These are phyloP conservation scores for Micromonas commoda DNA, from an alignment of 139 green algal genomes.

Conservation along the genomic window DNA sequence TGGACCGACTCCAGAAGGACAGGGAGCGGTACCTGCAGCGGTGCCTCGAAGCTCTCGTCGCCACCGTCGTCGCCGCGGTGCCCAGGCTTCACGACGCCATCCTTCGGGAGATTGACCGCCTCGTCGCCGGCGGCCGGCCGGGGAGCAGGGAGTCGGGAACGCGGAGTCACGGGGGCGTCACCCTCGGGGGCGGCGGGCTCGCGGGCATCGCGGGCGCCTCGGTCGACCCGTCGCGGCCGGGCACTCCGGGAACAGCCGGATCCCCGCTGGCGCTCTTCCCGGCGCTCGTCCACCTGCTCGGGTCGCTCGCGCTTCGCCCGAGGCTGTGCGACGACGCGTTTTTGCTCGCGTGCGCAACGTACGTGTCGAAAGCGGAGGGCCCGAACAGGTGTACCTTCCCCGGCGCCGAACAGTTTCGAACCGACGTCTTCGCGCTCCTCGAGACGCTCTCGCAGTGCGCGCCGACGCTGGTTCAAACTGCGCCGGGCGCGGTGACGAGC, in stretches of 20 bases:
- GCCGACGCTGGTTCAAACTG: constrained; percentile 51
- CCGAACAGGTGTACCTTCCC: neutral
- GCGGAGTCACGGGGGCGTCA: too few relatives aligned
- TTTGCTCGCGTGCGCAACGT: constrained; percentile 45
- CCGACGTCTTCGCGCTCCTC: constrained; percentile 57
- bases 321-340: constrained; percentile 46
- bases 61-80: constrained; percentile 43
- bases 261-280: constrained; percentile 38
- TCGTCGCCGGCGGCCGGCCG: too few relatives aligned
- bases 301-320: constrained; percentile 46
- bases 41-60: constrained; percentile 45
- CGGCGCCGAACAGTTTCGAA: constrained; percentile 49
- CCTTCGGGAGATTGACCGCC: constrained; percentile 20
- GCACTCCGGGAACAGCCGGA: neutral
- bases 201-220: too few relatives aligned
- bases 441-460: constrained; percentile 58
- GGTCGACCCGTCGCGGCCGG: neutral
- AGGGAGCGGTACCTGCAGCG: constrained; percentile 54
- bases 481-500: constrained; percentile 44
- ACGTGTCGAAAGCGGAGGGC: too few relatives aligned
- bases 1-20: constrained; percentile 56
- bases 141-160: too few relatives aligned
- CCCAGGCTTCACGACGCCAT: constrained; percentile 39
- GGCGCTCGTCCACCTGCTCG: constrained; percentile 60
- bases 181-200: too few relatives aligned